phyloP scores from a whole-genome alignment of 129 eudicot species.

The Smallanthus sonchifolius region DNA sequence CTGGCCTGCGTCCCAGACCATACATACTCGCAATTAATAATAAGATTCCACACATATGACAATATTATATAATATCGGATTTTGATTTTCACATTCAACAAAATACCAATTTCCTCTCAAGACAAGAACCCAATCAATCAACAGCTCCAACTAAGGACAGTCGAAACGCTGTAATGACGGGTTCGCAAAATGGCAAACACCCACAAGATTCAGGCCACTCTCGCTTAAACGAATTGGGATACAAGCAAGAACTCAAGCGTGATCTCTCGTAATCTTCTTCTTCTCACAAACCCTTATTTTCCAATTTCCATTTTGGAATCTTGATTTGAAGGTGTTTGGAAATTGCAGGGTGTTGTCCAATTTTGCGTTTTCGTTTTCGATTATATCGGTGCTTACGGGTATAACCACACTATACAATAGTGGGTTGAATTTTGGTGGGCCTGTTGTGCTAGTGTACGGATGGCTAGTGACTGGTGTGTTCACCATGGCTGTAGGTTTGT shows the following conservation, averaged over 20 bases:
- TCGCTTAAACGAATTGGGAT: constrained; percentile 62
- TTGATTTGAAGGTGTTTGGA: constrained; percentile 1
- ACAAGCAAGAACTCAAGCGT: constrained; percentile 99
- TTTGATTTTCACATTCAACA: constrained; percentile 1
- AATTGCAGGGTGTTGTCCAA: constrained; percentile 86
- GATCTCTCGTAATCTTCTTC: constrained; percentile 73
- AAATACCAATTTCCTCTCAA: too few species aligned
- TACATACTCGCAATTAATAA: not conserved
- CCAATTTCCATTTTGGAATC: not conserved
- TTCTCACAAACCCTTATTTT: not conserved
- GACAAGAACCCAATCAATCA: not conserved
- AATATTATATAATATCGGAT: too few species aligned
- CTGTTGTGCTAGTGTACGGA: constrained; percentile 75
- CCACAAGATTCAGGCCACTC: constrained; percentile 72
- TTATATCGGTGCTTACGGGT: constrained; percentile 93
- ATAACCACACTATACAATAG: constrained; percentile 76
- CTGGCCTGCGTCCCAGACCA: constrained; percentile 30
- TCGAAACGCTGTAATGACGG: constrained; percentile 8
- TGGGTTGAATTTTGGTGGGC: constrained; percentile 86
- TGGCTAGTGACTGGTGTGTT: constrained; percentile 77
- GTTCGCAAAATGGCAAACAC: constrained; percentile 9
- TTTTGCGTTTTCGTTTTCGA: constrained; percentile 93
- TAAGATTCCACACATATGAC: constrained; percentile 15
- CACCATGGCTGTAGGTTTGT: constrained; percentile 89
- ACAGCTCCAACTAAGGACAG: not conserved